phyloP scores from a whole-genome alignment of 805 yeast genomes.

The Pichia nanzhaoensis region DNA sequence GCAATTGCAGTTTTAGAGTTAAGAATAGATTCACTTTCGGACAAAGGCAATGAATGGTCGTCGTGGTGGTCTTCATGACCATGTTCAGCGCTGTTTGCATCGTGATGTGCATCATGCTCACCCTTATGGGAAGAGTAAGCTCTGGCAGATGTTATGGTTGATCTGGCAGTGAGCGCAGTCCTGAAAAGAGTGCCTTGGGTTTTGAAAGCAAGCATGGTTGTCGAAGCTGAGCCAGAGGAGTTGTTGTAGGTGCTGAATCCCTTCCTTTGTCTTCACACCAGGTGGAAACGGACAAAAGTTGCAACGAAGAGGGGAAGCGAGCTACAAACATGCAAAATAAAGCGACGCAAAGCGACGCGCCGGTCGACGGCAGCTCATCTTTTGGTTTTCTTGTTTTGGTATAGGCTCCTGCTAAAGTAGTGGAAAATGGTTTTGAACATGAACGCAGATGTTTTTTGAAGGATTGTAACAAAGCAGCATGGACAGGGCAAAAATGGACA shows the following conservation, averaged over 20 bases:
- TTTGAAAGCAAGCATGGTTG: not conserved
- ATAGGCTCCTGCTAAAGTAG: too few species aligned
- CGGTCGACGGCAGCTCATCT: not conserved
- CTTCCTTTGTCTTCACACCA: too few species aligned
- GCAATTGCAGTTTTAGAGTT: conserved; percentile 22
- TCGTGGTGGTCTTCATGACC: conserved; percentile 15
- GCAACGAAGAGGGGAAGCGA: not conserved
- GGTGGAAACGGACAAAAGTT: too few species aligned
- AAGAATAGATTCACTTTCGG: conserved; percentile 27
- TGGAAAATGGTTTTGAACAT: too few species aligned
- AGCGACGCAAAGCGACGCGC: too few species aligned
- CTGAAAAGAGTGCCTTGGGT: not conserved
- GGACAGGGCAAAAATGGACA: too few species aligned
- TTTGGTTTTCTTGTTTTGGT: too few species aligned
- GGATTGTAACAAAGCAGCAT: too few species aligned
- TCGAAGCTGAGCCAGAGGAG: not conserved
- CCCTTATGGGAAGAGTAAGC: conserved; percentile 13
- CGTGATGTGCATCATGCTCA: conserved; percentile 8
- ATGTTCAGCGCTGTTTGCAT: conserved; percentile 10
- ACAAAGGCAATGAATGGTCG: conserved; percentile 19
- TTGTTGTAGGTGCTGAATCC: too few species aligned
- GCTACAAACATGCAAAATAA: too few species aligned
- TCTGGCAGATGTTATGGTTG: not conserved
- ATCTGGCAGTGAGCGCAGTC: not conserved
- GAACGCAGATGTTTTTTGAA: too few species aligned